Conservation (phyloP, 768 basidiomycete genomes). For the Xerocomus potaroensis region DNA sequence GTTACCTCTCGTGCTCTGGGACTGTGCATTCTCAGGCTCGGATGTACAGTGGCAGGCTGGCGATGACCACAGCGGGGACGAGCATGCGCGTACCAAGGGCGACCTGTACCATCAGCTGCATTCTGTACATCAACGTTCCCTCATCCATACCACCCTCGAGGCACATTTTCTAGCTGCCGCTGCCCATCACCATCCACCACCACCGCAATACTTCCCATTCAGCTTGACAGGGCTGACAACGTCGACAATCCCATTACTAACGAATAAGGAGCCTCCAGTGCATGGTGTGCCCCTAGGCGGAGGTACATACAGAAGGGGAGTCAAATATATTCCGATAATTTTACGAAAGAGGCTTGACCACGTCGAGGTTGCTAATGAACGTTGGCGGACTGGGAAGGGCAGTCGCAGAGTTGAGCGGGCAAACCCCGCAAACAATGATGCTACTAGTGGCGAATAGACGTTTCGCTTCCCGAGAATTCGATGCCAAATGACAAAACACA, state of each 20-base stretch:
- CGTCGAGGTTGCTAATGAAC: conserved; percentile 70
- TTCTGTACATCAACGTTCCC: conserved; percentile 53
- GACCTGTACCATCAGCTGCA: conserved; percentile 51
- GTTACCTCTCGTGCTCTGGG: conserved; percentile 88
- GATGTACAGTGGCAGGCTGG: conserved; percentile 73
- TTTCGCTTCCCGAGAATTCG: background rate
- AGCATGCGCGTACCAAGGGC: conserved; percentile 26
- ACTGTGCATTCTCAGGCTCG: conserved; percentile 67
- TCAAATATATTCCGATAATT: conserved; percentile 66
- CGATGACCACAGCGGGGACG: conserved; percentile 27
- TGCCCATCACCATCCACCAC: conserved; percentile 44
- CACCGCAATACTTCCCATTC: conserved; percentile 37
- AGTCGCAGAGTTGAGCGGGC: conserved; percentile 39
- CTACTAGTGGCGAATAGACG: conserved; percentile 6
- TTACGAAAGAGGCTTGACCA: conserved; percentile 63
- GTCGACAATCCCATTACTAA: conserved; percentile 14
- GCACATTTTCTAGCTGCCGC: conserved; percentile 62
- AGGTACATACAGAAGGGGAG: conserved; percentile 55
- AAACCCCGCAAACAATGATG: conserved; percentile 4
- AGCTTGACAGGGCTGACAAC: conserved; percentile 21
- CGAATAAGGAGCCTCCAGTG: conserved; percentile 19
- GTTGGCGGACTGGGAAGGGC: conserved; percentile 71
- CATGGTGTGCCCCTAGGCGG: conserved; percentile 68
- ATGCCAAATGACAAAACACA: conserved; percentile 2
- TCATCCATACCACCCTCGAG: conserved; percentile 60